These are phyloP conservation scores for Aureobasidium lini DNA, from an alignment of 2,329 filamentous ascomycete genomes.

Conservation along the genomic window DNA sequence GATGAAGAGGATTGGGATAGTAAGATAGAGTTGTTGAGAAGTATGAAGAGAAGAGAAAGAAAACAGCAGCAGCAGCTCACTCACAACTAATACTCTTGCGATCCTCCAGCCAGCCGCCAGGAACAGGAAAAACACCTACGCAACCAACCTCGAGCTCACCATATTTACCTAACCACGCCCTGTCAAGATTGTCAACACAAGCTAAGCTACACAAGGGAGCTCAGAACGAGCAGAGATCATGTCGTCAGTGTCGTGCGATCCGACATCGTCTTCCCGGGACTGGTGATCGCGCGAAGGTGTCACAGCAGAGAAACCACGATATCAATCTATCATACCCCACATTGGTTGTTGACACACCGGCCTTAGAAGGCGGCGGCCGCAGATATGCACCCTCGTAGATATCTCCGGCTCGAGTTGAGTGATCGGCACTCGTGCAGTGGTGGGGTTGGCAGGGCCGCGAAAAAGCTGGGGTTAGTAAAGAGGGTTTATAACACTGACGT, in stretches of 20 bases:
- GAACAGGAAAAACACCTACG: neutral
- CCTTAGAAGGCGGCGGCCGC: neutral
- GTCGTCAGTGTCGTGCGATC: neutral
- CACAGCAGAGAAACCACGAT: neutral
- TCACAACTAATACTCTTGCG: neutral
- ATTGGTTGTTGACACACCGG: slow-evolving; percentile 8
- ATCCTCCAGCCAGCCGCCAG: neutral
- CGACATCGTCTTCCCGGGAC: neutral
- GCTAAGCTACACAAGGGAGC: slow-evolving; percentile 14
- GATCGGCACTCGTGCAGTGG: neutral
- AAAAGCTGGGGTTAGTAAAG: slow-evolving; percentile 2
- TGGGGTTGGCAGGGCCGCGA: neutral
- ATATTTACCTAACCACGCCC: slow-evolving; percentile 17
- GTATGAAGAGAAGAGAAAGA: neutral
- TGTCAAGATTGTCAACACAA: slow-evolving; percentile 14
- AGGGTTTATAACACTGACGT: slow-evolving; percentile 10
- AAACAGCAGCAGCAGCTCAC: neutral
- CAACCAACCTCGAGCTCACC: neutral
- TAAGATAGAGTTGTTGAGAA: neutral
- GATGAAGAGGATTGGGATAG: neutral
- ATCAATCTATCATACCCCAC: neutral
- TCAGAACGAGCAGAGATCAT: neutral
- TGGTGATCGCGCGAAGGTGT: neutral
- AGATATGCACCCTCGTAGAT: neutral
- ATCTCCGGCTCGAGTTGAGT: neutral